A percentile compares a stretch with the other conserved stretches of the same genome.
phyloP scores from a whole-genome alignment of 805 yeast genomes.

The Pichia occidentalis region DNA sequence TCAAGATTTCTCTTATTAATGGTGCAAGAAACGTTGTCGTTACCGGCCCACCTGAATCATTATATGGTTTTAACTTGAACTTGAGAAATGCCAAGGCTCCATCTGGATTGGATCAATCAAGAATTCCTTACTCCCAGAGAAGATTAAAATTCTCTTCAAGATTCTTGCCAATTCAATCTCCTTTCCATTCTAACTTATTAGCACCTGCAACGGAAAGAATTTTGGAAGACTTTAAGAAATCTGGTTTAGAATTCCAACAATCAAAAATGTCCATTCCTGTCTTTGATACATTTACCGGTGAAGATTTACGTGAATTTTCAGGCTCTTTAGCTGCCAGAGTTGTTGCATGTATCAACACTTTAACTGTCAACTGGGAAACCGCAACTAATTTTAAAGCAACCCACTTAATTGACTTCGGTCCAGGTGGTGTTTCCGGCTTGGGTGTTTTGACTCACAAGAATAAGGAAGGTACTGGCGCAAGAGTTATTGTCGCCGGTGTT shows the following conservation, averaged over 20 bases:
- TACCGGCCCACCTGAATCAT: slow-evolving; percentile 96
- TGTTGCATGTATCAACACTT: slow-evolving; percentile 74
- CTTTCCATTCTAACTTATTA: slow-evolving; percentile 90
- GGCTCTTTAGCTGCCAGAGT: slow-evolving; percentile 63
- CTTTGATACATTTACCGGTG: slow-evolving; percentile 81
- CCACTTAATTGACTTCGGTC: slow-evolving; percentile 95
- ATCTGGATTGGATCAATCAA: slow-evolving; percentile 88
- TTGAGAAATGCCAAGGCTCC: slow-evolving; percentile 93
- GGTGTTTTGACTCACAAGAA: slow-evolving; percentile 95
- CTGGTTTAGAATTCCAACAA: slow-evolving; percentile 50
- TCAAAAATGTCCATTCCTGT: slow-evolving; percentile 74
- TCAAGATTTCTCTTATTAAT: slow-evolving; percentile 83
- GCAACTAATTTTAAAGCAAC: slow-evolving; percentile 80
- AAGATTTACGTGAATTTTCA: slow-evolving; percentile 53
- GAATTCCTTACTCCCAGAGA: slow-evolving; percentile 91
- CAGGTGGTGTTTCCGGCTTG: slow-evolving; percentile 96
- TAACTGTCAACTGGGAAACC: slow-evolving; percentile 91
- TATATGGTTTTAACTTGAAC: slow-evolving; percentile 89
- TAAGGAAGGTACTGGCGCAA: slow-evolving; percentile 97
- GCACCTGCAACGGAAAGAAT: slow-evolving; percentile 64
- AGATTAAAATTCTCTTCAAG: slow-evolving; percentile 89
- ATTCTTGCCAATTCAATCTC: slow-evolving; percentile 91
- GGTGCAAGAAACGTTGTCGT: slow-evolving; percentile 96
- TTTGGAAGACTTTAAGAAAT: slow-evolving; percentile 53
- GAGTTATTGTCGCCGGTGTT: slow-evolving; percentile 91